Evolutionary conservation across 1,284 basidiomycete genomes (phyloP), one percentile per base, ranked within the genome.

Genomic region (Pascua guehoae): DNA sequence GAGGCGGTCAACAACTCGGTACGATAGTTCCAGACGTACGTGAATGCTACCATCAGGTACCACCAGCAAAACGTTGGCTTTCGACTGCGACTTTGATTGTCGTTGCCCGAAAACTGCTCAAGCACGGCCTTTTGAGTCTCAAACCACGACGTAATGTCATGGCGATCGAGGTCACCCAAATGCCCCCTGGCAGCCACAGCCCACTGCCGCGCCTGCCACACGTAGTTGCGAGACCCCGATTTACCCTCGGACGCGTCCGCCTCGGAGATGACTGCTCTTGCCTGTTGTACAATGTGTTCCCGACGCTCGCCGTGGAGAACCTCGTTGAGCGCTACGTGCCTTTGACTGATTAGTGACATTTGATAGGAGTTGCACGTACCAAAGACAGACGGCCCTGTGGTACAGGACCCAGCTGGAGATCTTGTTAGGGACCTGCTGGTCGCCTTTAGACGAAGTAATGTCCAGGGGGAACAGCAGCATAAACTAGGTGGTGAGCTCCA

Each of bases 131-230:
- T 53, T 11, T 53, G 53, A 8, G 24, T 37, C 9, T 9, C 12
- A 37, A 59, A 55, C 57, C 56, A 57, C 5, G 5, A 36, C 24
- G 18, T 15, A n/a, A 62, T 41, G 11, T 49, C 44, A 5, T 36
- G 12, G 38, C 18, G 36, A n/a, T 55, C 44, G 18, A 58, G 45
- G 40, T 58, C 54, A 12, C 55, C 51, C 5, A 59, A 18, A 39
- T 51, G 39, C 12, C 49, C 53, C 7, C 58, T 42, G 2, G 51
- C 55, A 2, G 56, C 53, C 11, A 60, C 46, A 2, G 61, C 53
- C 66, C 66, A 67, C 16, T 71, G 66, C 12, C 49, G 50, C 9
- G 67, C 63, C 37, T 66, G 64, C 64, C 68, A 66, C 48, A 58
- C 49, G 44, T 66, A 64, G 18, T 58, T 57, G 39, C 51, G 51